Evolutionary conservation across 1,284 basidiomycete genomes (phyloP).

Genomic region (Naganishia sp.): DNA sequence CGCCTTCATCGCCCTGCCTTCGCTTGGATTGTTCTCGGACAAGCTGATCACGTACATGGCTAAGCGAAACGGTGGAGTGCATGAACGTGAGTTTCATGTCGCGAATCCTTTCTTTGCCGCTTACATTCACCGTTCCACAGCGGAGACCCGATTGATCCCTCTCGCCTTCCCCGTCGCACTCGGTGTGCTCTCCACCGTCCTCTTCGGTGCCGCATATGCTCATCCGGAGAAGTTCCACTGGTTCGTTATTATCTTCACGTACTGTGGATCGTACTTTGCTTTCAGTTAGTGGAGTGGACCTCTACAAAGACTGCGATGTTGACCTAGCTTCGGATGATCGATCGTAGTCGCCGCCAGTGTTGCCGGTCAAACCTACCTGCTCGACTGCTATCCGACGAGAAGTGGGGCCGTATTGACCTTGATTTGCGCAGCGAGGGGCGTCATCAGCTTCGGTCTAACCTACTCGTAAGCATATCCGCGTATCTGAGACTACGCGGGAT

Average conservation of each 20-base stretch:
- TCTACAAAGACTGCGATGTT: too few species aligned
- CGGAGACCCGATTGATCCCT: constrained; percentile 21
- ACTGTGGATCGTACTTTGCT: constrained; percentile 20
- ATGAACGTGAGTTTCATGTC: constrained; percentile 10
- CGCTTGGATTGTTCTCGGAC: constrained; percentile 19
- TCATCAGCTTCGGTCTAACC: constrained; percentile 22
- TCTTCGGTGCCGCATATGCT: constrained; percentile 16
- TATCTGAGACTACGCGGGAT: not conserved
- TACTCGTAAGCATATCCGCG: constrained; percentile 5
- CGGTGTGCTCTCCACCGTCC: constrained; percentile 9
- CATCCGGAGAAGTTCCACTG: constrained; percentile 20
- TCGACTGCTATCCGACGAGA: constrained; percentile 18
- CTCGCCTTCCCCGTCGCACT: constrained; percentile 16
- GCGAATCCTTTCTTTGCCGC: not conserved
- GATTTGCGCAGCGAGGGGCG: constrained; percentile 11
- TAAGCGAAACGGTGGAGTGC: constrained; percentile 10
- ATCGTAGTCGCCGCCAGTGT: constrained; percentile 11
- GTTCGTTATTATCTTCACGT: constrained; percentile 22
- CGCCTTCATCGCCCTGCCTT: constrained; percentile 5
- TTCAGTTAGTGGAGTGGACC: not conserved
- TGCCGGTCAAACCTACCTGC: constrained; percentile 20
- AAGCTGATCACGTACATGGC: constrained; percentile 19
- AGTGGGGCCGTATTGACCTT: constrained; percentile 12
- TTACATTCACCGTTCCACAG: constrained; percentile 3
- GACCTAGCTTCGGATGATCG: too few species aligned